These are phyloP conservation scores for Paecilomyces variotii DNA, from an alignment of 2,329 filamentous ascomycete species.

Conservation along the genomic window DNA sequence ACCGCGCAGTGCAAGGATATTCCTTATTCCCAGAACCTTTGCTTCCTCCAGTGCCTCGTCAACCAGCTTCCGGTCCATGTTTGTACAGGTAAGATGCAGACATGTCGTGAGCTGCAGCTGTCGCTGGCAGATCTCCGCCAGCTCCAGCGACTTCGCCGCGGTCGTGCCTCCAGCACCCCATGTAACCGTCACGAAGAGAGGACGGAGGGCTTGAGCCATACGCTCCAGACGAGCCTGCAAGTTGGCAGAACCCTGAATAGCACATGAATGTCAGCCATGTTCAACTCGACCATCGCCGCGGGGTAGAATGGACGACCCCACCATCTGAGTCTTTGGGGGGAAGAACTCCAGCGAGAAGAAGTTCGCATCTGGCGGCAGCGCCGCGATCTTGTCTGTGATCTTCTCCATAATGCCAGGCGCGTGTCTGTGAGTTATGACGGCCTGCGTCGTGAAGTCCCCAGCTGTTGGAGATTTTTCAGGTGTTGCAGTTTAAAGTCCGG, in stretches of 20 bases:
- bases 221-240: constrained; percentile 86
- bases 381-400: constrained; percentile 91
- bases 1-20: constrained; percentile 84
- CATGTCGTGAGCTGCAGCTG: constrained; percentile 90
- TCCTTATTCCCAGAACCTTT: constrained; percentile 81
- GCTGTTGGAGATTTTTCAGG: neutral
- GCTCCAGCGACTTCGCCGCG: constrained; percentile 78
- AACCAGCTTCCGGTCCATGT: constrained; percentile 81
- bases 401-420: constrained; percentile 56
- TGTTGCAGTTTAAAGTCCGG: neutral
- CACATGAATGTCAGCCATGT: constrained; percentile 15
- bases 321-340: constrained; percentile 91
- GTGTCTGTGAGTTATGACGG: neutral
- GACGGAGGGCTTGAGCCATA: constrained; percentile 85
- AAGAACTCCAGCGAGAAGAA: constrained; percentile 99
- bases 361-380: constrained; percentile 67
- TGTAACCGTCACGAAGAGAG: constrained; percentile 93
- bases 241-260: constrained; percentile 69
- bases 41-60: constrained; percentile 87
- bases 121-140: constrained; percentile 90
- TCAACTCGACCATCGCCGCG: constrained; percentile 11
- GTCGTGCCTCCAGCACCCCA: constrained; percentile 97
- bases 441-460: neutral
- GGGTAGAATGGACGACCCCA: constrained; percentile 26
- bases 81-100: constrained; percentile 92